Conservation (phyloP, 78 protist species). For the Planoprotostelium fungivorum region DNA sequence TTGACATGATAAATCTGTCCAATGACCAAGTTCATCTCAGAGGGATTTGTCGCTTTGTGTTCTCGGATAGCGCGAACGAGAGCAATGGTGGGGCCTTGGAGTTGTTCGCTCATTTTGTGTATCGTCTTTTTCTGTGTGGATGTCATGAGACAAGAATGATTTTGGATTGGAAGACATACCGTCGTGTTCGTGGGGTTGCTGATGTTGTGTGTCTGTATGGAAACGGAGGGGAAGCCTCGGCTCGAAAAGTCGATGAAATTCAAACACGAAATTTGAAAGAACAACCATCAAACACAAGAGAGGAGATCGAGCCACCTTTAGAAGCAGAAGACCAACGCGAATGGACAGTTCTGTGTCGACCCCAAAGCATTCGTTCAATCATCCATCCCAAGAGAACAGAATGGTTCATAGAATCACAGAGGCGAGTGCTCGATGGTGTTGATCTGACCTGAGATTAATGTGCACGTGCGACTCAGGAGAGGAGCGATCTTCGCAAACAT, state of each 20-base stretch:
- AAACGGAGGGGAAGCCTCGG: neutral
- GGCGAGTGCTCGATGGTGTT: no score
- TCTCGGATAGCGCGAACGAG: neutral
- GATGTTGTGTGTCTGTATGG: neutral
- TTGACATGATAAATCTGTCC: neutral
- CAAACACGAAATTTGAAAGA: neutral
- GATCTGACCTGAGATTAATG: no score
- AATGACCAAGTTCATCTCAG: neutral
- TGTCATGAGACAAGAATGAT: neutral
- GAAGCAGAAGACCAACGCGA: no score
- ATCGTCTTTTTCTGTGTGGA: neutral
- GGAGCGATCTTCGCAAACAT: no score
- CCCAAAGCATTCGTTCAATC: no score
- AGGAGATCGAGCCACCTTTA: no score
- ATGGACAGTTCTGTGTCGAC: no score
- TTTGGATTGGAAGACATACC: neutral
- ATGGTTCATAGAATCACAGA: no score
- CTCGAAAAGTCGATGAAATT: neutral
- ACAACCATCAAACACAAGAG: no score
- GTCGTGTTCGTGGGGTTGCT: neutral
- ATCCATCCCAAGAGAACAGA: no score
- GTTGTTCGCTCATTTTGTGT: neutral
- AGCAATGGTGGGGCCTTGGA: neutral
- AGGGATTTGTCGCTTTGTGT: neutral
- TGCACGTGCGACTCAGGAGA: no score